A percentile compares a stretch with the other conserved stretches of the same genome.
phyloP scores from a whole-genome alignment of 768 basidiomycete genomes.

The Boletus fagicola region DNA sequence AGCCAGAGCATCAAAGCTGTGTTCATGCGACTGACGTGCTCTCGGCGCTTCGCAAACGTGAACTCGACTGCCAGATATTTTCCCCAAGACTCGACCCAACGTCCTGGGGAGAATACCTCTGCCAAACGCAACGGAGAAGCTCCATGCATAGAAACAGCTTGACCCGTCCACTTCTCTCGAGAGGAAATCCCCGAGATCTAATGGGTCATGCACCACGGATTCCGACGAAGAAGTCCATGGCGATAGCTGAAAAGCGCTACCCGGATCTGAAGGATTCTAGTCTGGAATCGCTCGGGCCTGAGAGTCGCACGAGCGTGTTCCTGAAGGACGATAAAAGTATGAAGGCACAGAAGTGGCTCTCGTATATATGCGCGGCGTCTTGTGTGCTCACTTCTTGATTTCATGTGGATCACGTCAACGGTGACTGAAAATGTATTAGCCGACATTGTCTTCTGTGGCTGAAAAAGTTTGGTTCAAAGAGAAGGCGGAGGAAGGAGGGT shows the following conservation, averaged over 20 bases:
- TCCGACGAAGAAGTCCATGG: neutral
- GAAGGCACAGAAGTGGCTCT: neutral
- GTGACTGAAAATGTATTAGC: neutral
- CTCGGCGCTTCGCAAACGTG: neutral
- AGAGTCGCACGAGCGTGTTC: neutral
- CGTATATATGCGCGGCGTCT: neutral
- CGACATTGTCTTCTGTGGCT: neutral
- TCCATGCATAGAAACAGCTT: neutral
- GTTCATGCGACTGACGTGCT: neutral
- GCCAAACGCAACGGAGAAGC: neutral
- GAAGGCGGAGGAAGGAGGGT: neutral
- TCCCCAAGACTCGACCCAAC: neutral
- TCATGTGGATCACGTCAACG: slow-evolving; percentile 1
- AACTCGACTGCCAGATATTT: neutral
- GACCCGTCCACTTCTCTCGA: neutral
- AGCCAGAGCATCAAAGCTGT: neutral
- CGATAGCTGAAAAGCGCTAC: neutral
- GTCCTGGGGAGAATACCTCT: neutral
- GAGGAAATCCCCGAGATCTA: neutral
- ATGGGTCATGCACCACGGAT: neutral
- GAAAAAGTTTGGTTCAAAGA: neutral
- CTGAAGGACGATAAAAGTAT: neutral
- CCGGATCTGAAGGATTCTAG: neutral
- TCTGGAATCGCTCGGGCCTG: neutral
- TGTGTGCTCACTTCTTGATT: slow-evolving; percentile 1